phyloP scores from a whole-genome alignment of 805 yeast species.

The Candida orba region DNA sequence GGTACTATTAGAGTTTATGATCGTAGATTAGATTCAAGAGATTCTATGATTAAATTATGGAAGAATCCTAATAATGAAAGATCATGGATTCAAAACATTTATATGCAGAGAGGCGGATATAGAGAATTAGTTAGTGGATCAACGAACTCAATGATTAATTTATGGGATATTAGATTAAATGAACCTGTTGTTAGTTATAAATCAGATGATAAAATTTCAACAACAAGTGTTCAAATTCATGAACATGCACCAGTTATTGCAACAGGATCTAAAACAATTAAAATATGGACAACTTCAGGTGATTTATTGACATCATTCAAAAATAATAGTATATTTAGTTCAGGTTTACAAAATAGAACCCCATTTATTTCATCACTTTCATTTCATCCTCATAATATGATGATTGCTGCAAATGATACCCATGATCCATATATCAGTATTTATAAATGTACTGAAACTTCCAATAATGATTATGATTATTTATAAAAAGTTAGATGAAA shows the following conservation, averaged over 20 bases:
- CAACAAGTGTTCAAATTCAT: constrained; percentile 74
- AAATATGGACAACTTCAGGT: constrained; percentile 83
- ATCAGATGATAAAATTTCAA: constrained; percentile 35
- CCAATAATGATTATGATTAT: constrained; percentile 3
- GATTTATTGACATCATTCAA: constrained; percentile 57
- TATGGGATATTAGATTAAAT: constrained; percentile 84
- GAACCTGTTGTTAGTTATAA: constrained; percentile 64
- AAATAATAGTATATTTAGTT: constrained; percentile 28
- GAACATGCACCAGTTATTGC: constrained; percentile 96
- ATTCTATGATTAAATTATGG: constrained; percentile 83
- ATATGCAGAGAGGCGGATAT: constrained; percentile 95
- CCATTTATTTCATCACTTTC: constrained; percentile 57
- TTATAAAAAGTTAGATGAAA: background rate
- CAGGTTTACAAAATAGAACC: constrained; percentile 21
- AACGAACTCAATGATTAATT: constrained; percentile 70
- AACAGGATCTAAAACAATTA: constrained; percentile 74
- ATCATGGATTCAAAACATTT: constrained; percentile 64
- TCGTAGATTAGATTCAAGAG: constrained; percentile 75
- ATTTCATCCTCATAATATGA: constrained; percentile 93
- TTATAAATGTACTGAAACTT: constrained; percentile 41
- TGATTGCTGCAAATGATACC: constrained; percentile 77
- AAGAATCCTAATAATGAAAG: constrained; percentile 39
- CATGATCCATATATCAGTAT: constrained; percentile 69
- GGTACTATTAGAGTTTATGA: constrained; percentile 87
- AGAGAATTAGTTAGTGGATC: constrained; percentile 84